Evolutionary conservation across 208 protist species (phyloP).

Genomic region (Tritrichomonas musculus): DNA sequence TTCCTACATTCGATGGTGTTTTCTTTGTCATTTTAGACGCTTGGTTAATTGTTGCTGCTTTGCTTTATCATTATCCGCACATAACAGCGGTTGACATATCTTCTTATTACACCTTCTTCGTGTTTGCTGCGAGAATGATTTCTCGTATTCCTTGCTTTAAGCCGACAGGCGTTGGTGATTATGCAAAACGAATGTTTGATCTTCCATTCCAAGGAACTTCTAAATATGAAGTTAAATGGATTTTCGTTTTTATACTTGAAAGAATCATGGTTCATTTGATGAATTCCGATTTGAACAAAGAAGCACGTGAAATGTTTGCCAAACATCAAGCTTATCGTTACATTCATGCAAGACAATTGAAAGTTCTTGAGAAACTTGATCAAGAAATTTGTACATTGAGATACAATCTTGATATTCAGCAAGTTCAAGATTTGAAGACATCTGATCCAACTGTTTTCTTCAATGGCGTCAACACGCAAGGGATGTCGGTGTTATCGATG

Average conservation of each 20-base stretch:
- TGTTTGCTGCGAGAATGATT: not conserved
- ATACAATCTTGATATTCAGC: not conserved
- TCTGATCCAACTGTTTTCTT: not conserved
- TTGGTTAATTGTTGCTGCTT: not conserved
- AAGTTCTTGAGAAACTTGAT: not conserved
- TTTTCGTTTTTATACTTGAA: not conserved
- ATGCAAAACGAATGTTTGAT: not conserved
- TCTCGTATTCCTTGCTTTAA: not conserved
- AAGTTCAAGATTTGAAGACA: not conserved
- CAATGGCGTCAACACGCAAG: not conserved
- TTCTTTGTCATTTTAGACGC: not conserved
- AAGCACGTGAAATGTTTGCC: not conserved
- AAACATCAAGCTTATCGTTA: not conserved
- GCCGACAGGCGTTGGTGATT: not conserved
- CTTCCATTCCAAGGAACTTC: not conserved
- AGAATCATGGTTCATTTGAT: not conserved
- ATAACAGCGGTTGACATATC: not conserved
- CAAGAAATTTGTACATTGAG: not conserved
- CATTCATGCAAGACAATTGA: not conserved
- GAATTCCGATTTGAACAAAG: not conserved
- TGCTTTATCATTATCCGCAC: not conserved
- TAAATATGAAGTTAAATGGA: not conserved
- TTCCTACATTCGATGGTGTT: not conserved
- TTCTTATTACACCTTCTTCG: not conserved
- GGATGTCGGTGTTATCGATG: too few relatives aligned